Evolutionary conservation across 192 early-diverging fungal species (phyloP).

Genomic region (Chytriomyces sp.): DNA sequence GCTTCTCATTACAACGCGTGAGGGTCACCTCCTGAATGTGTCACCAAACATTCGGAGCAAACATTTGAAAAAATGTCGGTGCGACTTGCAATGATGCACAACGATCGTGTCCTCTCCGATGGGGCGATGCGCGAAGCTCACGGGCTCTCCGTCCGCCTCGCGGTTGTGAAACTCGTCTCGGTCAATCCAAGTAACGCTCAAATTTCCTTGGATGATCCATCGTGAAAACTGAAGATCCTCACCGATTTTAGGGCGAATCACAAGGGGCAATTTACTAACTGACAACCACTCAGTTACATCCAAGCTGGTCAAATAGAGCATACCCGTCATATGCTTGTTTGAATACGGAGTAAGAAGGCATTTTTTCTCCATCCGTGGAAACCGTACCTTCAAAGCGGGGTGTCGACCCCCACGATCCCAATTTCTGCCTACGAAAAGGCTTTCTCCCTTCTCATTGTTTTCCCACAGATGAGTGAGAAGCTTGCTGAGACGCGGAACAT

Average conservation of each 20-base stretch:
- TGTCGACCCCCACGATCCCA: neutral
- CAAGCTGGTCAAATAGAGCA: neutral
- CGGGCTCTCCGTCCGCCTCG: neutral
- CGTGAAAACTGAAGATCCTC: neutral
- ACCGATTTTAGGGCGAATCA: too few relatives aligned
- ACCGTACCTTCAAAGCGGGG: neutral
- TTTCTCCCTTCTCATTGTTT: too few relatives aligned
- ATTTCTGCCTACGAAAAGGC: neutral
- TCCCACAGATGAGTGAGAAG: neutral
- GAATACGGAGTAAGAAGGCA: neutral
- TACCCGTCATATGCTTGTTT: constrained; percentile 5
- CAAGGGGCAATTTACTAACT: neutral
- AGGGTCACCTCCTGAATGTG: too few relatives aligned
- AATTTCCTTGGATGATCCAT: neutral
- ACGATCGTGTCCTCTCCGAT: constrained; percentile 5
- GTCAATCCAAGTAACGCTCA: constrained; percentile 1
- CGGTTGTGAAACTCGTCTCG: neutral
- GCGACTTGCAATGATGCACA: constrained; percentile 11
- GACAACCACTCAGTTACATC: neutral
- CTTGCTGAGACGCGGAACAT: neutral
- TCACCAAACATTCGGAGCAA: neutral
- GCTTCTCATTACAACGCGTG: too few relatives aligned
- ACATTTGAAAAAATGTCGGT: neutral
- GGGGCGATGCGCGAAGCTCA: neutral
- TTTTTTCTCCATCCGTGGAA: neutral